Conservation (phyloP, 495 filamentous ascomycete species). For the Aspergillus kassunensis region DNA sequence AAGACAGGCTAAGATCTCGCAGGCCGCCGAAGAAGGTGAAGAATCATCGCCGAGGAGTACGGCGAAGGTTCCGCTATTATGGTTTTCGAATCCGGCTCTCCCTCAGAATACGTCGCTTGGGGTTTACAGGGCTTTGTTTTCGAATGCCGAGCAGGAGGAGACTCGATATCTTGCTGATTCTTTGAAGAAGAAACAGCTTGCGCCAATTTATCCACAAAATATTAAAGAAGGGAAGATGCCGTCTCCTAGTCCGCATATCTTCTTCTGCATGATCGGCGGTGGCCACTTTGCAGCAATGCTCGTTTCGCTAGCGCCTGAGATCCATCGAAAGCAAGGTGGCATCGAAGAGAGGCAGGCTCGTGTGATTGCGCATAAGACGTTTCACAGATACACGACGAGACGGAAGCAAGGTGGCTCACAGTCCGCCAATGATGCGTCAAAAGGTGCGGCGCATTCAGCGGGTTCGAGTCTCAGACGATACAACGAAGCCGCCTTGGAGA, state of each 20-base stretch:
- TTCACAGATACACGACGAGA: constrained; percentile 93
- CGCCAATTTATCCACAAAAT: constrained; percentile 51
- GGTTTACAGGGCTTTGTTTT: constrained; percentile 81
- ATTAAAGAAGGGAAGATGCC: constrained; percentile 41
- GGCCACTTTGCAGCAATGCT: constrained; percentile 98
- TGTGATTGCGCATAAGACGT: constrained; percentile 92
- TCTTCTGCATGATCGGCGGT: constrained; percentile 97
- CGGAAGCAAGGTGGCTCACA: constrained; percentile 95
- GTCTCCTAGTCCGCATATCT: constrained; percentile 72
- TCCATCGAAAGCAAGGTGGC: constrained; percentile 65
- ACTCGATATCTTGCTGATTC: constrained; percentile 55
- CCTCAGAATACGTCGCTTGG: constrained; percentile 78
- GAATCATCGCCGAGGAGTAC: constrained; percentile 47
- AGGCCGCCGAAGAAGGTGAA: constrained; percentile 46
- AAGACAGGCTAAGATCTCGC: constrained; percentile 71
- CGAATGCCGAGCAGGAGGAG: constrained; percentile 63
- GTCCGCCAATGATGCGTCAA: constrained; percentile 84
- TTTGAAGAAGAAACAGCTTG: constrained; percentile 69
- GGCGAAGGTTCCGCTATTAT: constrained; percentile 74
- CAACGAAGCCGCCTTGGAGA: constrained; percentile 83
- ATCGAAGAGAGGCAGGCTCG: constrained; percentile 73
- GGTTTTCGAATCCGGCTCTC: constrained; percentile 74
- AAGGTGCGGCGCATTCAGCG: constrained; percentile 89
- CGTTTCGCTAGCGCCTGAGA: constrained; percentile 77
- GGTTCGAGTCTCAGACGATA: constrained; percentile 86